Evolutionary conservation across 257 asterid species (phyloP), one percentile per base, ranked within the genome.

Genomic region (Fraxinus americana): DNA sequence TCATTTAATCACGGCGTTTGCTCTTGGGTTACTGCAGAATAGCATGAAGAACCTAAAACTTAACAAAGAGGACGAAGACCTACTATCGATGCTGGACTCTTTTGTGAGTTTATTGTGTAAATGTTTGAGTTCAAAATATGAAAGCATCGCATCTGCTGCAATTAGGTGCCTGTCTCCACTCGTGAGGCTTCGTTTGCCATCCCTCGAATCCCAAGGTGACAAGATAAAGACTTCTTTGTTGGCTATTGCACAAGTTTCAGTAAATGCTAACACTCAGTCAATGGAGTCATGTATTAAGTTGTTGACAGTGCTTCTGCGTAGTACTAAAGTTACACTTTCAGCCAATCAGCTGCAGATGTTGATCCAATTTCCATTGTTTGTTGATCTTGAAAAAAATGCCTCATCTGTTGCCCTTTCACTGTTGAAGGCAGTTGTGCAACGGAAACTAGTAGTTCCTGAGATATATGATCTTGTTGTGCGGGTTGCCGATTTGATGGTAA

Each of bases 401-500:
- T 82, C 99, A 14, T 82, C 82, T 75, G 79, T 88, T 48, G 98
- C 96, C 21, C 98, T 95, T 80, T 89, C 97, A 54, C 89, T 95
- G 77, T 69, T 95, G 84, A 95, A 93, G 82, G 97, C 98, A 43
- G 87, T 95, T 77, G 86, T 95, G 25, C 85, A 87, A 29, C 87
- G 92, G 57, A 95, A 91, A 77, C 84, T 95, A 80, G 92, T 91
- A 68, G 97, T 85, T 85, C 88, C 96, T 8, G 97, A 93, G 86
- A 89, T 95, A 75, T 93, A 90, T 86, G 96, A 92, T 79, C 70
- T 91, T 61, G 92, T 90, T 77, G 84, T 88, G 85, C 83, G 83
- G 72, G 96, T 95, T 74, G 93, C 94, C 12, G 92, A 88, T 70
- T 77, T 93, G 87, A 90, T 93, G 98, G 93, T 95, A 59, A 92